Percentiles rank a stretch among this genome's conserved stretches.
Conservation (phyloP, 2,329 filamentous ascomycete species). For the Orbilia ellipsospora region DNA sequence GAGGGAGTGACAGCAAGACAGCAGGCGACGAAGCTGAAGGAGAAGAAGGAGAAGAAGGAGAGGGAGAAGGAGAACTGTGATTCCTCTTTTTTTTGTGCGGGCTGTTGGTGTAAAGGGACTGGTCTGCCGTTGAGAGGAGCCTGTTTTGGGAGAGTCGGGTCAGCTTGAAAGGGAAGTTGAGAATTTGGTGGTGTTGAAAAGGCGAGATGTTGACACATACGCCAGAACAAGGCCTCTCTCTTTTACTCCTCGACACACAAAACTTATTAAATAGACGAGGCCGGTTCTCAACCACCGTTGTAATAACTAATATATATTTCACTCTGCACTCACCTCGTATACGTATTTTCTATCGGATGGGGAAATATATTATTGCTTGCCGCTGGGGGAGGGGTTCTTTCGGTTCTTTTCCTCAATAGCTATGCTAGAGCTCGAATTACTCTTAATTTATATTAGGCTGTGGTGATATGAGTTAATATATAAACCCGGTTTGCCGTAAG, state of each 20-base stretch:
- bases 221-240: conserved; percentile 39
- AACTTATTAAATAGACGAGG: not conserved
- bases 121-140: not conserved
- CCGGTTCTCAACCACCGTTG: too few relatives aligned
- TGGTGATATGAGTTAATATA: too few relatives aligned
- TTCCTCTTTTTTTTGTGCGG: conserved; percentile 1
- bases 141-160: conserved; percentile 3
- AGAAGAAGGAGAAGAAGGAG: conserved; percentile 4
- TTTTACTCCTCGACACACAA: conserved; percentile 9
- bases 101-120: too few relatives aligned
- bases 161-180: conserved; percentile 50
- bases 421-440: too few relatives aligned
- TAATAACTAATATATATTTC: too few relatives aligned
- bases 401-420: too few relatives aligned
- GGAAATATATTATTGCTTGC: too few relatives aligned
- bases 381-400: too few relatives aligned
- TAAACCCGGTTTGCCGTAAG: too few relatives aligned
- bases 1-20: not conserved
- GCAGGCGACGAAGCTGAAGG: not conserved
- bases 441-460: too few relatives aligned
- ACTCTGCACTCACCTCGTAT: too few relatives aligned
- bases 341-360: too few relatives aligned
- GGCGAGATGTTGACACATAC: conserved; percentile 56
- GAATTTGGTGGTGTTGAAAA: conserved; percentile 46
- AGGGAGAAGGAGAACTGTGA: conserved; percentile 4